Base-by-base conservation (phyloP, 1,284 basidiomycete genomes). In the Ganoderma leucocontextum region DNA sequence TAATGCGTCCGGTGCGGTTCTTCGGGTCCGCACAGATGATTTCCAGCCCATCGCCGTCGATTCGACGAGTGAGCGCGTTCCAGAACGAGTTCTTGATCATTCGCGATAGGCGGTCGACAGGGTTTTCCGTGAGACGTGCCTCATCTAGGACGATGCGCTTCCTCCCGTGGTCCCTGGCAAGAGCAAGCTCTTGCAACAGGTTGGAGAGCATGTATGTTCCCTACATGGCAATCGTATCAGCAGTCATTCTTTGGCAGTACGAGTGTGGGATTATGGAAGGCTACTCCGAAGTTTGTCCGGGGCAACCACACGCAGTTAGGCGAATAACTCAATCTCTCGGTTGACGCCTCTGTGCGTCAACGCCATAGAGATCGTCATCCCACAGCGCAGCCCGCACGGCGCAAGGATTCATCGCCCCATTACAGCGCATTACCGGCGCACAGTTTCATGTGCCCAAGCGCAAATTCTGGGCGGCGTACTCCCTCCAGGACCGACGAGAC, bases 61-160 rank as follows among this genome's bases (percentile, higher is more conserved):
- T 99, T 47, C 96, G 91, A 63, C 97, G 91, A 1, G 98, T 99
- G 62, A 99, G 86, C 10, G 96, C 95, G 80, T 97, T 95, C 97
- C 97, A 99, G 85, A 99, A 99, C 13, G 95, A 97, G 82, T 97
- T 91, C 79, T 93, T 94, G 83, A 99, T 99, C 97, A 99, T 99
- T 69, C 98, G 91, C 29, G 95, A 97, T 49, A 99, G 87, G 55
- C 97, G 93, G 79, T 98, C 96, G 55, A 99, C 96, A 0, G 97
- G 98, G 80, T 99, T 99, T 82, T 99, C 97, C 0, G 95, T 95
- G 64, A 99, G 85, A 69, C 97, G 93, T 22, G 96, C 91, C 80
- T 99, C 97, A 76, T 99, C 97, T n/a, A 99, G 91, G 15, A 99
- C 95, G 78, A 99, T 98, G 42, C 95, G 94, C 81, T 97, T 97